Evolutionary conservation across 2,329 filamentous ascomycete species (phyloP), one percentile per base, ranked within the genome.

Genomic region (Sclerotinia minor): DNA sequence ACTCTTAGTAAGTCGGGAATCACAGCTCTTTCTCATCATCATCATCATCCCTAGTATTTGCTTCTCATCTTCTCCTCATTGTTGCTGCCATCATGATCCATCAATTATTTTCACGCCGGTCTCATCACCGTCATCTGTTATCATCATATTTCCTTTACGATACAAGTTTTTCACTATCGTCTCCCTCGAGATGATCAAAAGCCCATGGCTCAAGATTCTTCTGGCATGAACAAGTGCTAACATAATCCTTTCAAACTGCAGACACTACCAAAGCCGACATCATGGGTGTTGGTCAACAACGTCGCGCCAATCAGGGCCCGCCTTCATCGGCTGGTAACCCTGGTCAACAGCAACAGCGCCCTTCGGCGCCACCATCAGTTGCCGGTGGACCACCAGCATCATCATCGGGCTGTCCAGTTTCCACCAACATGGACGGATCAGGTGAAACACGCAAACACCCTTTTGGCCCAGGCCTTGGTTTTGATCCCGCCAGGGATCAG

Each of bases 401-500:
- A 17, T 63, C 65, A 26, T 47, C 38, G 26, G 26, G 7, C 26
- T 26, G 21, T 17, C 63, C 53, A 65, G 50, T 44, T 24, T 65
- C 52, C 6, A 52, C 41, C 47, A 53, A 53, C 6, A 58, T 57
- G 17, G 65, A 67, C 35, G 60, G 61, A 17, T 47, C 67, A n/a
- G 47, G 29, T 19, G 66, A 65, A 21, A 49, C 26, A 15, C 67
- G 54, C 50, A 50, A 64, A 11, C 73, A 70, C 24, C 70, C 72
- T 0, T 75, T 71, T 49, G 68, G 55, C 13, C 67, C 45, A 24
- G 64, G 74, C 19, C 71, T 81, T 35, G 83, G 83, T 0, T 81
- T 75, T 35, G 83, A 84, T 69, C 82, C 83, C 2, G 82, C 80
- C 8, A 60, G 54, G 50, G 64, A 66, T 4, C 54, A 45, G 0